Evolutionary conservation across 108 stramenopile genomes (phyloP).

Genomic region (Skeletonema grethae): DNA sequence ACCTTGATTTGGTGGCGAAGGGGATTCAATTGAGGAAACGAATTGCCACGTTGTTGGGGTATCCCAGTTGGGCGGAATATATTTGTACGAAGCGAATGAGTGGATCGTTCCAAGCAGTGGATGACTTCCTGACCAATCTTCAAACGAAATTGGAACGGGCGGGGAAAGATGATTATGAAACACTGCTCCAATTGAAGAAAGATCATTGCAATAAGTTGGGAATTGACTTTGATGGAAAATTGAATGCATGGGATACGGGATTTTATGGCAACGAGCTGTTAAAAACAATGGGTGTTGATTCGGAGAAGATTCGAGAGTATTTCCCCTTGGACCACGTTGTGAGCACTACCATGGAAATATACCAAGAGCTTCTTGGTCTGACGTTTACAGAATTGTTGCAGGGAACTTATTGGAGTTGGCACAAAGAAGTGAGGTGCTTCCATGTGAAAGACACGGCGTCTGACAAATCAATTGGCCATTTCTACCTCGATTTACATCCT

Average conservation of each 20-base stretch:
- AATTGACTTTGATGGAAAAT: constrained; percentile 31
- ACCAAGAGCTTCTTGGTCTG: constrained; percentile 55
- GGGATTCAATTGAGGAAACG: constrained; percentile 40
- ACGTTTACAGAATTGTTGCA: constrained; percentile 39
- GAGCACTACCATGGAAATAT: constrained; percentile 42
- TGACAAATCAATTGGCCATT: constrained; percentile 24
- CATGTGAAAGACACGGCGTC: constrained; percentile 36
- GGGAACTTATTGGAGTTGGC: constrained; percentile 52
- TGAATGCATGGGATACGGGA: constrained; percentile 52
- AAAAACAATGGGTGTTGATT: constrained; percentile 47
- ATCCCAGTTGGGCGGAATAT: constrained; percentile 48
- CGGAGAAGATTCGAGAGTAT: constrained; percentile 43
- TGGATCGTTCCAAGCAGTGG: constrained; percentile 41
- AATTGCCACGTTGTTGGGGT: constrained; percentile 48
- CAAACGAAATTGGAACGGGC: constrained; percentile 22
- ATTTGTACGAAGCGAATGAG: constrained; percentile 51
- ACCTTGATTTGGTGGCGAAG: constrained; percentile 46
- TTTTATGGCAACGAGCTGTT: constrained; percentile 43
- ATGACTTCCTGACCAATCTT: constrained; percentile 43
- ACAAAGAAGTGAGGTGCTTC: constrained; percentile 50
- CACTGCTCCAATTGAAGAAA: constrained; percentile 33
- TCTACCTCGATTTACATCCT: constrained; percentile 49
- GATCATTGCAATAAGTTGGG: constrained; percentile 35
- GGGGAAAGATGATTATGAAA: constrained; percentile 28
- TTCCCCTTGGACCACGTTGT: constrained; percentile 58